Evolutionary conservation across 2,329 filamentous ascomycete species (phyloP), one percentile per base, ranked within the genome.

Genomic region (Fusarium sp.): DNA sequence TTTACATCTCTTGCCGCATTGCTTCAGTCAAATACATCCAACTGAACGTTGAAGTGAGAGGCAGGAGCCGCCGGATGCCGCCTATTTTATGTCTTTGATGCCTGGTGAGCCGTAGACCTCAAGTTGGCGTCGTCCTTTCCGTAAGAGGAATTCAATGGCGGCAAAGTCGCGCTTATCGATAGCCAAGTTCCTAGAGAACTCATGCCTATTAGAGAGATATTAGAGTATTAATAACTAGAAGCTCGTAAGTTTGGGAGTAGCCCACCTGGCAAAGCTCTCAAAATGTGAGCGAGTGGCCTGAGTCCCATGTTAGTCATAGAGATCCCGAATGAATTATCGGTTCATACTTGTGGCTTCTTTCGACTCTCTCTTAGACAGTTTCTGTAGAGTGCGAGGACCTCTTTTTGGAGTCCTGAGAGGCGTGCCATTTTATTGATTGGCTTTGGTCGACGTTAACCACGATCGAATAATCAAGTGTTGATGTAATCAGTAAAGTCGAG

Each of bases 331-430:
- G 12, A 46, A 31, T 45, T 19, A 57, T 51, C 31, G 11, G 21
- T 16, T 54, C 67, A 19, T 81, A 95, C 94, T 76, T 83, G 80
- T 55, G 95, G 94, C 81, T 99, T 98, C 78, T 91, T 91, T 67
- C 92, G 89, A 66, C 92, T 91, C 78, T 93, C 93, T 66, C 95
- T 90, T 31, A 99, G 85, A 78, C 95, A 98, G 79, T 90, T 89
- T 65, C 95, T 91, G 81, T 98, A 99, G 19, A 99, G 88, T 38
- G 90, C 87, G 57, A 98, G 82, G 7, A 98, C 95, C 78, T 97
- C 94, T 77, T 89, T 92, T 80, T 98, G 95, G n/a, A 98, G 86
- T 39, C 96, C 96, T 12, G 95, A 97, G 31, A 95, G 85, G 60
- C 78, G 78, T 54, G 73, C 77, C 70, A 74, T 77, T 29, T 16